Evolutionary conservation across 768 basidiomycete species (phyloP).

Genomic region (Panellus pusillus): DNA sequence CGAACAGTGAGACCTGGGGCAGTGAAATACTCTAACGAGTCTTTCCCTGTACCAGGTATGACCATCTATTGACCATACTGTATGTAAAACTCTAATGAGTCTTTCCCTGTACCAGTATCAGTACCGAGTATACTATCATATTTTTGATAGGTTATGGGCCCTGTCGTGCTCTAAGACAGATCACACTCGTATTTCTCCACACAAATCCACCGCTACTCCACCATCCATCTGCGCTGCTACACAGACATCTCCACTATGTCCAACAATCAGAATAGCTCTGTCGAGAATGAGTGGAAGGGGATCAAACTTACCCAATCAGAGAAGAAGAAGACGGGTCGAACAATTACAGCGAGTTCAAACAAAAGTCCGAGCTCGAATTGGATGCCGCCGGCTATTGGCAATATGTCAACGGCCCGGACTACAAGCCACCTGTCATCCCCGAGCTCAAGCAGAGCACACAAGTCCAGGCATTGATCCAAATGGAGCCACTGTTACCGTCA

Average conservation of each 20-base stretch:
- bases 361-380: slow-evolving; percentile 1
- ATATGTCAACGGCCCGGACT: slow-evolving; percentile 3
- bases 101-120: not conserved
- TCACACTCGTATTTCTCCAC: not conserved
- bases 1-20: no score
- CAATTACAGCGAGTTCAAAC: slow-evolving; percentile 9
- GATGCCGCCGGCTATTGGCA: slow-evolving; percentile 2
- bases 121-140: not conserved
- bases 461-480: not conserved
- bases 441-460: not conserved
- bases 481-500: not conserved
- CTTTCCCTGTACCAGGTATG: not conserved
- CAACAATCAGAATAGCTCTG: not conserved
- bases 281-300: not conserved
- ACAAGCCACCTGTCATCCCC: slow-evolving; percentile 2
- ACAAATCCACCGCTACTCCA: not conserved
- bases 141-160: not conserved
- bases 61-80: not conserved
- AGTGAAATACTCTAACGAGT: not conserved
- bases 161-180: not conserved
- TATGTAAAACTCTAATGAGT: not conserved
- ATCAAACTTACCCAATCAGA: not conserved
- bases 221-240: not conserved
- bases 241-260: not conserved
- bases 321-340: not conserved